Evolutionary conservation across 345 rosid genomes (phyloP).

Genomic region (Melaleuca alternifolia): DNA sequence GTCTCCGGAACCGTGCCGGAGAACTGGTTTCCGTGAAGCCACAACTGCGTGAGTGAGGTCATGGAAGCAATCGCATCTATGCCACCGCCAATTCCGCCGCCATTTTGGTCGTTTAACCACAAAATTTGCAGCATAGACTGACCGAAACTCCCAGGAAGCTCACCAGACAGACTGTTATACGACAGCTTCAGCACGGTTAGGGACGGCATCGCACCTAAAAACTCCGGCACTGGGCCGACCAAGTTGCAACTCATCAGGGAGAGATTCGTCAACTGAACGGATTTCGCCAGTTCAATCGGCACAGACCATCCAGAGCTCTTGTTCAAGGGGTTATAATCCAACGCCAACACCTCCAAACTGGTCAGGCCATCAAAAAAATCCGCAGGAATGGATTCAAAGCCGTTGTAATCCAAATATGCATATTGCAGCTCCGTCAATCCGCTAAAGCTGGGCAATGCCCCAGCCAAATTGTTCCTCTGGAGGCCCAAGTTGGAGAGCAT

Average conservation of each 20-base stretch:
- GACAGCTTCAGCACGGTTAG: constrained; percentile 23
- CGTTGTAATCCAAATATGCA: constrained; percentile 32
- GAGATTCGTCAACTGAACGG: constrained; percentile 24
- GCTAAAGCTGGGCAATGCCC: constrained; percentile 29
- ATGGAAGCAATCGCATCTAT: constrained; percentile 30
- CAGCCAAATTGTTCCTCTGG: constrained; percentile 31
- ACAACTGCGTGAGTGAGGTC: constrained; percentile 26
- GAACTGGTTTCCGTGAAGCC: constrained; percentile 49
- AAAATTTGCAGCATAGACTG: constrained; percentile 25
- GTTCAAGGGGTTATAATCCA: constrained; percentile 36
- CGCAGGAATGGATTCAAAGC: constrained; percentile 29
- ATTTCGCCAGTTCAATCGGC: constrained; percentile 21
- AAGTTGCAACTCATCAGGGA: constrained; percentile 26
- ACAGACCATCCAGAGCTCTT: constrained; percentile 32
- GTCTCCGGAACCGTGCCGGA: constrained; percentile 27
- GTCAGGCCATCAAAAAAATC: constrained; percentile 37
- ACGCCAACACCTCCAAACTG: constrained; percentile 26
- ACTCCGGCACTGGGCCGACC: constrained; percentile 32
- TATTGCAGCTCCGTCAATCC: constrained; percentile 29
- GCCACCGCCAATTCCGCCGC: constrained; percentile 22
- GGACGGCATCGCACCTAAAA: constrained; percentile 22
- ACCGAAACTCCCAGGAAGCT: constrained; percentile 26
- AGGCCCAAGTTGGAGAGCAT: constrained; percentile 38
- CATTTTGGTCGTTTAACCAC: constrained; percentile 39
- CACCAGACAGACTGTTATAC: constrained; percentile 29